A percentile compares a stretch with the other conserved stretches of the same genome.
Evolutionary conservation across 2,329 filamentous ascomycete genomes (phyloP).

Genomic region (Epichloe hybrida): DNA sequence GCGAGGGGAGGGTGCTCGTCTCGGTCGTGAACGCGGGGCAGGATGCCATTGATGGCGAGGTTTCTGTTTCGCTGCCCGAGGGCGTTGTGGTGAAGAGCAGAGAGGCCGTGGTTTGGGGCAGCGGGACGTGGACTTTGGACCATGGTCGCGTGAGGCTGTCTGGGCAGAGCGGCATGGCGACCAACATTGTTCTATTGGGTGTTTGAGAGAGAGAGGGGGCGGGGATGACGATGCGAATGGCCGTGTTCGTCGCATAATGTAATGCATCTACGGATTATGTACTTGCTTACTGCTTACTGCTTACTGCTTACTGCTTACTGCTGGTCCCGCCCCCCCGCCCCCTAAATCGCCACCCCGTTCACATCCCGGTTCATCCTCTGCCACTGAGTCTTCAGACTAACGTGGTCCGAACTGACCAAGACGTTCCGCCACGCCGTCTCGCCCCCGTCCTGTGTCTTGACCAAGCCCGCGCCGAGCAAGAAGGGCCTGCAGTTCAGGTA

Average conservation of each 20-base stretch:
- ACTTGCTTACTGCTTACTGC: neutral
- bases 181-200: conserved; percentile 12
- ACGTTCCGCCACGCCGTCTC: conserved; percentile 18
- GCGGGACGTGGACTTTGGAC: conserved; percentile 8
- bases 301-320: neutral
- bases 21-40: conserved; percentile 14
- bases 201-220: neutral
- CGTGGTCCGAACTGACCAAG: conserved; percentile 19
- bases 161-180: conserved; percentile 10
- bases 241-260: neutral
- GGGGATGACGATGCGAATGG: neutral
- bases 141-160: conserved; percentile 4
- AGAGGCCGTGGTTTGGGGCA: conserved; percentile 10
- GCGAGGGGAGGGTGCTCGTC: conserved; percentile 8
- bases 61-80: conserved; percentile 8
- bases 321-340: too few species aligned
- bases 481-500: conserved; percentile 31
- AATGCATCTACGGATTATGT: neutral
- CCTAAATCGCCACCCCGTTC: conserved; percentile 7
- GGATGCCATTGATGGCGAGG: conserved; percentile 5
- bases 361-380: conserved; percentile 17
- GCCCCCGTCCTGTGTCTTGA: conserved; percentile 10
- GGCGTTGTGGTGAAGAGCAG: conserved; percentile 3
- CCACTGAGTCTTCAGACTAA: conserved; percentile 21
- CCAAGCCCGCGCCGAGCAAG: conserved; percentile 19